Percentiles rank a stretch among this genome's conserved stretches.
Conservation (phyloP, 2,329 filamentous ascomycete species). For the Orbilia javanica region DNA sequence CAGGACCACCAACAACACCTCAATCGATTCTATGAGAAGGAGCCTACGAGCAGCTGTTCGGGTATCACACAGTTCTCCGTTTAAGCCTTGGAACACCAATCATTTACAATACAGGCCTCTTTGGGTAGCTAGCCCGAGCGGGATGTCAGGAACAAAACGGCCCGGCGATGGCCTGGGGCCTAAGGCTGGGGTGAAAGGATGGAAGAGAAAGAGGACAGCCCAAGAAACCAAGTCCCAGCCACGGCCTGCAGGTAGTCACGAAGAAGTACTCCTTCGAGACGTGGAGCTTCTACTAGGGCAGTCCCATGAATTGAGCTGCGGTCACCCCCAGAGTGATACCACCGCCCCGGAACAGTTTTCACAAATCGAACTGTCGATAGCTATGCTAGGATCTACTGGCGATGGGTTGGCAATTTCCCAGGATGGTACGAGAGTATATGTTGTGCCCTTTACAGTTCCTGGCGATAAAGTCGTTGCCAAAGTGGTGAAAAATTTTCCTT, state of each 20-base stretch:
- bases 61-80: background rate
- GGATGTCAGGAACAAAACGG: slow-evolving; percentile 45
- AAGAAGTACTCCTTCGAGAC: slow-evolving; percentile 40
- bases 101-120: background rate
- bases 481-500: slow-evolving; percentile 78
- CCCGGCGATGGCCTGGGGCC: slow-evolving; percentile 1
- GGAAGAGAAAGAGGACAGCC: slow-evolving; percentile 34
- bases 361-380: slow-evolving; percentile 85
- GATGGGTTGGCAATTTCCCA: slow-evolving; percentile 85
- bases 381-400: slow-evolving; percentile 87
- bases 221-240: background rate
- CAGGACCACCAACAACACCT: background rate
- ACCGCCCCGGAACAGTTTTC: slow-evolving; percentile 73
- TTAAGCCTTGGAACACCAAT: background rate
- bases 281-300: slow-evolving; percentile 23
- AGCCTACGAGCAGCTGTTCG: background rate
- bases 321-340: slow-evolving; percentile 64
- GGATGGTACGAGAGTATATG: slow-evolving; percentile 78
- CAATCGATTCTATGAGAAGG: slow-evolving; percentile 5
- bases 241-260: slow-evolving; percentile 27
- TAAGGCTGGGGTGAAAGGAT: slow-evolving; percentile 10
- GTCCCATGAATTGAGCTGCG: background rate
- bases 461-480: slow-evolving; percentile 85
- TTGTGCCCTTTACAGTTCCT: slow-evolving; percentile 88
- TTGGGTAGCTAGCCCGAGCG: background rate